phyloP scores from a whole-genome alignment of 768 basidiomycete species.

The Rhodotorula toruloides region DNA sequence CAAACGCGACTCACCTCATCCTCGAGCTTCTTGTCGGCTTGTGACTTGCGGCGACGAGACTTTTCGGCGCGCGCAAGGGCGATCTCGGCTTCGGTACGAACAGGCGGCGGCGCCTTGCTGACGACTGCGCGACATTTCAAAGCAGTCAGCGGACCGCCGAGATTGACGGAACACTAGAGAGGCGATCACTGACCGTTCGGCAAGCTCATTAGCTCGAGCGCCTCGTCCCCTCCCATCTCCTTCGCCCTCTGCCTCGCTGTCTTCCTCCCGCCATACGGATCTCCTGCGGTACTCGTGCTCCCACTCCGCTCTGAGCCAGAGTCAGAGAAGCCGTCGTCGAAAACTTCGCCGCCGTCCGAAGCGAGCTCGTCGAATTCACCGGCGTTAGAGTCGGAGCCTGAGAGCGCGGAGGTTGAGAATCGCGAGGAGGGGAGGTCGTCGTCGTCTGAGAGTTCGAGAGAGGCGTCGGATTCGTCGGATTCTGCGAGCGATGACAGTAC shows the following conservation, averaged over 20 bases:
- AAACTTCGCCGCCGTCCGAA: neutral
- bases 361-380: neutral
- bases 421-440: neutral
- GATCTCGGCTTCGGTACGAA: conserved; percentile 60
- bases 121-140: neutral
- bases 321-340: conserved; percentile 8
- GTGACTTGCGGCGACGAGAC: conserved; percentile 70
- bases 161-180: too few species aligned
- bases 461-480: conserved; percentile 19
- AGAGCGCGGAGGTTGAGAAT: neutral
- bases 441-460: conserved; percentile 9
- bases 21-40: conserved; percentile 75
- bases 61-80: conserved; percentile 73
- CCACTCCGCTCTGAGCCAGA: conserved; percentile 12
- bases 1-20: conserved; percentile 61
- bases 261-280: conserved; percentile 35
- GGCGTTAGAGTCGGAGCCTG: neutral
- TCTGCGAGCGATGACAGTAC: neutral
- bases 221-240: conserved; percentile 38
- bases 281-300: neutral
- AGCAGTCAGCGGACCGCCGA: too few species aligned
- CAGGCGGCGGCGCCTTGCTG: neutral
- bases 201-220: conserved; percentile 37
- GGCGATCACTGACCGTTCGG: conserved; percentile 21
- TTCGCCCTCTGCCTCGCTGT: conserved; percentile 43